Evolutionary conservation across 805 yeast species (phyloP).

Genomic region (Kazachstania kunashirensis): DNA sequence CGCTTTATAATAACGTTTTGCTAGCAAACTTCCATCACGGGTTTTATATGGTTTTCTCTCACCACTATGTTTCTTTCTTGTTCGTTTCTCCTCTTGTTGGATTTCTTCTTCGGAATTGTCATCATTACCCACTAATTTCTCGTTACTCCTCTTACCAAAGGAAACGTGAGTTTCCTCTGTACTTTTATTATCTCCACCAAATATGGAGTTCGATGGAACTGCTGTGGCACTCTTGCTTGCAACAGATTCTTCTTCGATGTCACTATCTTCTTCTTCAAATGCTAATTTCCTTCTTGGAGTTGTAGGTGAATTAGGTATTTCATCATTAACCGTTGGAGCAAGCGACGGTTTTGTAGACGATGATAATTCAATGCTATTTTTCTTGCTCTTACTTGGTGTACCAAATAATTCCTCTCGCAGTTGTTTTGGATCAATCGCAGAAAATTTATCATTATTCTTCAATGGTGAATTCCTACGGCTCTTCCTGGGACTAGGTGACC

Average conservation of each 20-base stretch:
- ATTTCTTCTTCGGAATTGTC: neutral
- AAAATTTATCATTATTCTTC: constrained; percentile 18
- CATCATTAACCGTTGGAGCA: neutral
- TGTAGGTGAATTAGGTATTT: constrained; percentile 1
- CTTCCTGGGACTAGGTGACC: constrained; percentile 26
- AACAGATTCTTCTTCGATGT: constrained; percentile 22
- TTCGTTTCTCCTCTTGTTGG: neutral
- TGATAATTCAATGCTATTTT: neutral
- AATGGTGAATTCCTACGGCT: constrained; percentile 10
- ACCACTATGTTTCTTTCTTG: too few relatives aligned
- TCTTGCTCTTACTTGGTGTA: constrained; percentile 15
- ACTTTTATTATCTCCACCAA: neutral
- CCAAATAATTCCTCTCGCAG: constrained; percentile 23
- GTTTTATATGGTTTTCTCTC: too few relatives aligned
- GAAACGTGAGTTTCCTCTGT: neutral
- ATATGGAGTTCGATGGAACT: constrained; percentile 7
- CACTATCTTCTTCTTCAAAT: constrained; percentile 25
- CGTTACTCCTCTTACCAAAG: neutral
- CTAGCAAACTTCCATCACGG: constrained; percentile 19
- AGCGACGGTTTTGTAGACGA: constrained; percentile 1
- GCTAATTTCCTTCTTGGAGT: constrained; percentile 25
- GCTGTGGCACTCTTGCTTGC: constrained; percentile 15
- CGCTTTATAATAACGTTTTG: constrained; percentile 26
- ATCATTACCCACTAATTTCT: constrained; percentile 4
- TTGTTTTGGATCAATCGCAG: constrained; percentile 22